Base-by-base conservation (phyloP, 441 rosid genomes). In the Flueggea neowawraea region DNA sequence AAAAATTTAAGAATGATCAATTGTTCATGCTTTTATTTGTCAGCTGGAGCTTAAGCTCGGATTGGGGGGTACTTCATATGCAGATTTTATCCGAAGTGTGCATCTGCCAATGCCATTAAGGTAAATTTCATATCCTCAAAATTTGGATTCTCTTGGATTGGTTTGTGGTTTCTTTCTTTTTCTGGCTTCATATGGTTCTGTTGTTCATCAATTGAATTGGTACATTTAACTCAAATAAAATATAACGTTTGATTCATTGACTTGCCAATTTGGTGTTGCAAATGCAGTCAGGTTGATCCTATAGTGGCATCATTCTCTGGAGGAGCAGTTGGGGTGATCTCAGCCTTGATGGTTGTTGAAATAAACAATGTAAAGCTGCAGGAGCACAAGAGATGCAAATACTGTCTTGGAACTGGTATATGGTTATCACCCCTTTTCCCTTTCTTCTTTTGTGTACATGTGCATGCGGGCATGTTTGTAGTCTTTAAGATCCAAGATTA, bases 281-380 rank as follows among this genome's bases (percentile, higher is more conserved):
- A 66, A 65, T 78, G 71, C 86, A 94, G 97, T 73, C 80, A 86
- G 68, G 97, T 94, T 56, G 99, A 94, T 73, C 99, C 99, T n/a
- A 94, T 94, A 55, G 99, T 94, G 65, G 99, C 99, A 4, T 94
- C 99, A 14, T 94, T 94, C 77, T 91, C 99, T 47, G 99, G 99
- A 47, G 99, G 99, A 73, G 95, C 99, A 57, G 99, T 94, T 57
- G 97, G 99, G 67, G 97, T 94, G 55, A 91, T 94, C 58, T 94
- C 99, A 32, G 88, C 99, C 41, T 77, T 94, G 85, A 94, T 94
- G 99, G 90, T 94, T 39, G 97, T 94, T 5, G 99, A 94, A 77
- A 82, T 94, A 68, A 94, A 94, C 87, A 94, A 94, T 32, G 97
- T 94, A 39, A 94, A 91, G 78, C 97, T 72, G 66, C 99, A 94